A percentile compares a stretch with the other conserved stretches of the same genome.
These are phyloP conservation scores for Suillus hirtellus DNA, from an alignment of 768 basidiomycete species.

Conservation along the genomic window DNA sequence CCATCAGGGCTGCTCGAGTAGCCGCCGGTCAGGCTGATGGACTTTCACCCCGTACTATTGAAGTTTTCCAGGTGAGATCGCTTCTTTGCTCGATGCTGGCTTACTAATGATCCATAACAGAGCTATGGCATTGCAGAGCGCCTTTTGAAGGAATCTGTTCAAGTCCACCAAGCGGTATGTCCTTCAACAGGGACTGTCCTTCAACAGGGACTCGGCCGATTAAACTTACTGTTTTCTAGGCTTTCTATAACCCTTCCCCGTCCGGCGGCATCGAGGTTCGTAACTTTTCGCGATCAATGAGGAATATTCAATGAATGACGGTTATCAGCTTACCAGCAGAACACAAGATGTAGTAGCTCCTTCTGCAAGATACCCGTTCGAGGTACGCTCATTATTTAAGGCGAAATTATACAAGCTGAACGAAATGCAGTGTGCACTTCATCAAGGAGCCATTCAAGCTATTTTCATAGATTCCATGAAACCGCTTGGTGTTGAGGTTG, in stretches of 20 bases:
- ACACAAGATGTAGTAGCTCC: conserved; percentile 60
- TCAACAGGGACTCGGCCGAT: not conserved
- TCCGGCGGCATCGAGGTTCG: conserved; percentile 61
- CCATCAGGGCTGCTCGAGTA: conserved; percentile 19
- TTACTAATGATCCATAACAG: conserved; percentile 33
- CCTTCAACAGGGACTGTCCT: conserved; percentile 21
- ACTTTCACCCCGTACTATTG: conserved; percentile 31
- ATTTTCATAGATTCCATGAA: conserved; percentile 38
- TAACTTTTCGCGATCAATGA: not conserved
- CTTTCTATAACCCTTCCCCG: conserved; percentile 70
- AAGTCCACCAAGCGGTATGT: conserved; percentile 67
- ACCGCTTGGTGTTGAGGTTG: conserved; percentile 29
- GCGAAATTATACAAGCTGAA: not conserved
- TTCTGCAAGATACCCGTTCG: conserved; percentile 69
- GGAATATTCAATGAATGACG: conserved; percentile 1
- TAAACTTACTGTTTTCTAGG: conserved; percentile 38
- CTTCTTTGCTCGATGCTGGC: not conserved
- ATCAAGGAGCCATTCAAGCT: conserved; percentile 36
- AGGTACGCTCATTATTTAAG: conserved; percentile 39
- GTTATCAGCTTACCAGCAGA: conserved; percentile 61
- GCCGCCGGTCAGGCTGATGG: conserved; percentile 31
- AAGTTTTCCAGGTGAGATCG: conserved; percentile 45
- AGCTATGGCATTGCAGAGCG: conserved; percentile 75
- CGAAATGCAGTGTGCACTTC: conserved; percentile 30
- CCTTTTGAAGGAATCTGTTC: conserved; percentile 58